phyloP scores from a whole-genome alignment of 2,329 filamentous ascomycete genomes.

The Ceratocystis ficicola region DNA sequence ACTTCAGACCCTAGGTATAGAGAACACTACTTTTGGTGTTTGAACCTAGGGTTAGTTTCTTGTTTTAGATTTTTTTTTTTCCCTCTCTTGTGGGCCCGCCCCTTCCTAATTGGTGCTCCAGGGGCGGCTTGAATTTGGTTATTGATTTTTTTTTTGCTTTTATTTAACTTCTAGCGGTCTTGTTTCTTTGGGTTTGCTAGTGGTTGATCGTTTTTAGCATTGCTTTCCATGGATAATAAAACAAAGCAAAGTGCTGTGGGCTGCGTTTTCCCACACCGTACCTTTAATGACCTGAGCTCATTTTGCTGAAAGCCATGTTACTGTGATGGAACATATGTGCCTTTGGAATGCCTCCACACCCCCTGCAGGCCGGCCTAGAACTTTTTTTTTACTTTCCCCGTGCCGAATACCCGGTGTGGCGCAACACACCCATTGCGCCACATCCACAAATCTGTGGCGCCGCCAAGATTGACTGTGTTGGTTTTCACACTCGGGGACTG shows the following conservation, averaged over 20 bases:
- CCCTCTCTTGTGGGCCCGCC: not conserved
- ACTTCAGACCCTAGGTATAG: not conserved
- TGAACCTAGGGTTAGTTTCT: not conserved
- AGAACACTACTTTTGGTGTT: not conserved
- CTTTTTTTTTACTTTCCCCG: not conserved
- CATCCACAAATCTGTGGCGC: not conserved
- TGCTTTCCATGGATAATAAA: slow-evolving; percentile 8
- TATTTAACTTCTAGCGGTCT: not conserved
- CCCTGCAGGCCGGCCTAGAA: too few relatives aligned
- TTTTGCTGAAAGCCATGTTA: not conserved
- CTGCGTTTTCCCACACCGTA: not conserved
- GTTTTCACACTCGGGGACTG: not conserved
- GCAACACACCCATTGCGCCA: not conserved
- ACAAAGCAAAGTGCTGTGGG: not conserved
- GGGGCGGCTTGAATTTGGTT: not conserved
- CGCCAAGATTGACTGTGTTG: not conserved
- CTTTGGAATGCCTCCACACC: not conserved
- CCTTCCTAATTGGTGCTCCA: not conserved
- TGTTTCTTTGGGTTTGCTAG: not conserved
- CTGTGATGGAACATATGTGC: not conserved
- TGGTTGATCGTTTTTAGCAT: not conserved
- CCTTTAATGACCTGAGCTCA: not conserved
- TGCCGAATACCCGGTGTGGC: slow-evolving; percentile 1
- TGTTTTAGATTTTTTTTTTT: not conserved
- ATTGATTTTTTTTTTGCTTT: not conserved